Percentiles rank a stretch among this genome's conserved stretches.
These are phyloP conservation scores for Cytospora mali DNA, from an alignment of 2,329 filamentous ascomycete genomes.

Conservation along the genomic window DNA sequence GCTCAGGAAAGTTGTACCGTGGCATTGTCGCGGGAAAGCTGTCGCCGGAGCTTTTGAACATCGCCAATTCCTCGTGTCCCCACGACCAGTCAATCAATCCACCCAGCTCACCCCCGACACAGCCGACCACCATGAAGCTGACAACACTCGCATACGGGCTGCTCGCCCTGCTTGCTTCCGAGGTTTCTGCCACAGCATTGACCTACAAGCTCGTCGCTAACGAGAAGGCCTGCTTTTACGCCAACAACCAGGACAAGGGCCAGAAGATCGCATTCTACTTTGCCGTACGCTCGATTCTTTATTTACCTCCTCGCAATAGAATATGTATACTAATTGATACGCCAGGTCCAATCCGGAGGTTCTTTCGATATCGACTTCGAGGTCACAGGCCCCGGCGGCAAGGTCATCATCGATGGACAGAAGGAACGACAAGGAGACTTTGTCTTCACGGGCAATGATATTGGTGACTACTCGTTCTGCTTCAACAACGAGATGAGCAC, in stretches of 20 bases:
- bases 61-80: background rate
- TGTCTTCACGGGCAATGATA: slow-evolving; percentile 88
- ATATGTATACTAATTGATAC: background rate
- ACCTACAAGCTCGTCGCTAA: slow-evolving; percentile 90
- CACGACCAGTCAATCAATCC: slow-evolving; percentile 33
- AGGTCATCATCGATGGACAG: slow-evolving; percentile 78
- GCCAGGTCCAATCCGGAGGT: slow-evolving; percentile 93
- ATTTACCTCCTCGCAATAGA: background rate
- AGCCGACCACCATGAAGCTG: slow-evolving; percentile 63
- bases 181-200: slow-evolving; percentile 83
- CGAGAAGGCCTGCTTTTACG: slow-evolving; percentile 96
- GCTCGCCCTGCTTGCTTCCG: slow-evolving; percentile 69
- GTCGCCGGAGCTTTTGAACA: background rate
- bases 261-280: slow-evolving; percentile 98
- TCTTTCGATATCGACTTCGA: slow-evolving; percentile 96
- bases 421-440: slow-evolving; percentile 97
- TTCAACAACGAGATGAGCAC: slow-evolving; percentile 99
- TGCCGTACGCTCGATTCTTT: slow-evolving; percentile 66
- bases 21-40: slow-evolving; percentile 1
- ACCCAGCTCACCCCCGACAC: slow-evolving; percentile 35
- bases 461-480: slow-evolving; percentile 94
- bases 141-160: slow-evolving; percentile 65
- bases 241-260: slow-evolving; percentile 73
- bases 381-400: slow-evolving; percentile 80
- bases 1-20: background rate